Base-by-base conservation (phyloP, 371 early-diverging fungal species). In the Actinomucor elegans region DNA sequence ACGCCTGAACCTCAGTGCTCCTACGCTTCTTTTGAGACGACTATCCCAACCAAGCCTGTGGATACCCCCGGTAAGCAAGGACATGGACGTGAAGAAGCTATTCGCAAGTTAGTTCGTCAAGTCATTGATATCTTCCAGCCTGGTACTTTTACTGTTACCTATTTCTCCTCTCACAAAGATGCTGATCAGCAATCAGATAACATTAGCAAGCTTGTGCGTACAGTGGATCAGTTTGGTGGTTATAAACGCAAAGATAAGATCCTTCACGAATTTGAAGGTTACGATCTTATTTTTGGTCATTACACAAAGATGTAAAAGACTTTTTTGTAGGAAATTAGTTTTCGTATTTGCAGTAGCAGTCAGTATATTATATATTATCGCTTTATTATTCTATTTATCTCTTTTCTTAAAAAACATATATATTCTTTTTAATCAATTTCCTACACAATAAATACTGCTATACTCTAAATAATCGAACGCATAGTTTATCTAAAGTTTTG, bases 21-120 rank as follows among this genome's bases (percentile, higher is more conserved):
- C 17, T 97, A 95, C 60, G 98, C 98, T 14, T 92, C 92, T n/a
- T 95, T 97, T 61, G 98, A 97, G 73, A 92, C 95, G 32, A 94
- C 92, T 61, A 83, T 95, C 48, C 89, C 94, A 10, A 80, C 88
- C 20, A 61, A 68, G 41, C 57, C 57, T 24, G 56, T 64, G 32
- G 49, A 52, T 5, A 33, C 37, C 2, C 56, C 48, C 9, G 61
- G 50, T 36, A 55, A 61, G 26, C 66, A 71, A 55, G 53, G 69
- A 37, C 45, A 55, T 48, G 55, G 66, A 38, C 52, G 52, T 44
- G 77, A 69, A 40, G 83, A 78, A 57, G 50, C 65, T 11, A 35
- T 66, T 20, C 71, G 85, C 38, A 57, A 81, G 12, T 77, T 92
- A 35, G 84, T 97, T 44, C 70, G 79, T 47, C 82, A 89, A 61